Conservation (phyloP, 1,284 basidiomycete genomes). For the Hymenochaete sp. region DNA sequence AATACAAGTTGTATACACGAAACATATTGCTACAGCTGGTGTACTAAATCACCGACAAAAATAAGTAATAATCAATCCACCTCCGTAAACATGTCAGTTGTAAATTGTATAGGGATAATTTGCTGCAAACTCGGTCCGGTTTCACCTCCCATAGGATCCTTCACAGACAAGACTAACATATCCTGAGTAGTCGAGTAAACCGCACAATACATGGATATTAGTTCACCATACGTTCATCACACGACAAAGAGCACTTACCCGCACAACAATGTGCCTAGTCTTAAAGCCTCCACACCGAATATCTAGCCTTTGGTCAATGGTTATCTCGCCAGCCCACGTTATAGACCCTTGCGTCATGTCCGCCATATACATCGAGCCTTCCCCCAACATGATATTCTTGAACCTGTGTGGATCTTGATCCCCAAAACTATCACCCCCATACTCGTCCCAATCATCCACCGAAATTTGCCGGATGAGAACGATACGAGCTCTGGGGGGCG, state of each 20-base stretch:
- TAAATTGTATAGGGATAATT: conserved; percentile 15
- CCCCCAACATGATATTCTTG: conserved; percentile 13
- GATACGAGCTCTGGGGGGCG: conserved; percentile 4
- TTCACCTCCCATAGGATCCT: conserved; percentile 2
- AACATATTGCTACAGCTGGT: no score
- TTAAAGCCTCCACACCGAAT: conserved; percentile 11
- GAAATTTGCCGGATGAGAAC: conserved; percentile 12
- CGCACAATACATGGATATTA: neutral
- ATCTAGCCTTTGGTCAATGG: conserved; percentile 3
- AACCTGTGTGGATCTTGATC: neutral
- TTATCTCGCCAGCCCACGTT: conserved; percentile 16
- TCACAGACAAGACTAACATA: conserved; percentile 14
- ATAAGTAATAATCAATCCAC: no score
- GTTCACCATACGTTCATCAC: neutral
- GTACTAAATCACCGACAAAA: no score
- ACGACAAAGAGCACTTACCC: conserved; percentile 2
- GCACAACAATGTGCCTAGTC: conserved; percentile 10
- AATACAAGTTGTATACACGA: no score
- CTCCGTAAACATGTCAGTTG: conserved; percentile 16
- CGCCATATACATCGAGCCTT: conserved; percentile 13
- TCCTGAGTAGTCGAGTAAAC: conserved; percentile 8
- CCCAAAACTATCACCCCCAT: neutral
- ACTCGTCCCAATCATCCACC: conserved; percentile 2
- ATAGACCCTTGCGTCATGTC: neutral
- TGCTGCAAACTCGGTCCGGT: conserved; percentile 10